phyloP scores from a whole-genome alignment of 768 basidiomycete species.

The Pleurotus citrinopileatus region DNA sequence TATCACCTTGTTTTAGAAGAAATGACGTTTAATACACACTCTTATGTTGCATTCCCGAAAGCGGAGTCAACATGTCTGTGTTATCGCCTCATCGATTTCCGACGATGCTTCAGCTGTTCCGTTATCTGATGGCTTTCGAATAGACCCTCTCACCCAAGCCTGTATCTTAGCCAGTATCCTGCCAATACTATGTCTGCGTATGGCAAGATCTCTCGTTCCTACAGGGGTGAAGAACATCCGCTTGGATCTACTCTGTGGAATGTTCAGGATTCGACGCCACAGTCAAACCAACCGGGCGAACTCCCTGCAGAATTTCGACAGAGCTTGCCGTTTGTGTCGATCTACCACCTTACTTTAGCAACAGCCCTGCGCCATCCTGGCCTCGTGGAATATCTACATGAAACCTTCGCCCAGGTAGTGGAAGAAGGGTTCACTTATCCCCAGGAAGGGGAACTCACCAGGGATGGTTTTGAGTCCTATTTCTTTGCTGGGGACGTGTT shows the following conservation, averaged over 20 bases:
- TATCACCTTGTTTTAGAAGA: no score
- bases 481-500: slow-evolving; percentile 79
- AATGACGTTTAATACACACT: no score
- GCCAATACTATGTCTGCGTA: slow-evolving; percentile 12
- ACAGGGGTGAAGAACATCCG: background rate
- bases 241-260: slow-evolving; percentile 12
- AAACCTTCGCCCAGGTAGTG: slow-evolving; percentile 69
- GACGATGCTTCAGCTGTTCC: background rate
- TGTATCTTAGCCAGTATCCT: background rate
- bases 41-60: background rate
- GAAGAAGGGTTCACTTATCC: slow-evolving; percentile 82
- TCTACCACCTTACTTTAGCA: slow-evolving; percentile 49
- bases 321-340: slow-evolving; percentile 29
- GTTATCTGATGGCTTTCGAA: slow-evolving; percentile 5
- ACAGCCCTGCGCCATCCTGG: slow-evolving; percentile 39
- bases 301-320: background rate
- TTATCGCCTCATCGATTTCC: background rate
- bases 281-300: background rate
- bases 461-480: slow-evolving; percentile 63
- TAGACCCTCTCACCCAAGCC: background rate
- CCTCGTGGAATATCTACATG: slow-evolving; percentile 56
- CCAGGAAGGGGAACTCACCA: slow-evolving; percentile 61
- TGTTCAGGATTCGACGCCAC: background rate
- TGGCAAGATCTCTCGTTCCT: slow-evolving; percentile 5
- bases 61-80: background rate